A percentile compares a stretch with the other conserved stretches of the same genome.
These are phyloP conservation scores for Lippia alba DNA, from an alignment of 305 asterid species.

Conservation along the genomic window DNA sequence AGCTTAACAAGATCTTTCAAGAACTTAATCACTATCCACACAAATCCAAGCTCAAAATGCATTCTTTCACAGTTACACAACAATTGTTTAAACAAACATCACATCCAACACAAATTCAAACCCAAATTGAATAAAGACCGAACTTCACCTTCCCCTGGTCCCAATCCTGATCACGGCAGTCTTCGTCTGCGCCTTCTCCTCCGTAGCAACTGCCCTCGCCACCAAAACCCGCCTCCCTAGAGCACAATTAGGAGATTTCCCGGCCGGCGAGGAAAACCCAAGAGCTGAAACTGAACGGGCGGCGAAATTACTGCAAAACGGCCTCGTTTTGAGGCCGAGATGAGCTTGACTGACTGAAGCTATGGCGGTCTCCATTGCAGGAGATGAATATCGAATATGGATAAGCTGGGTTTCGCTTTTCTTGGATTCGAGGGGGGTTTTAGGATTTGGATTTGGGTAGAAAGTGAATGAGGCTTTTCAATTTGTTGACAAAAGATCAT, in stretches of 20 bases:
- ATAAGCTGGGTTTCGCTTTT: constrained; percentile 4
- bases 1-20: background rate
- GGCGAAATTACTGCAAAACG: constrained; percentile 32
- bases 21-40: background rate
- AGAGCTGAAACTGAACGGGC: constrained; percentile 45
- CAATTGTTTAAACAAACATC: background rate
- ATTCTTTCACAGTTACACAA: background rate
- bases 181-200: constrained; percentile 60
- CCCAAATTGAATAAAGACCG: background rate
- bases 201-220: constrained; percentile 61
- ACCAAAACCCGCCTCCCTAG: constrained; percentile 41
- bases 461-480: background rate
- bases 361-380: constrained; percentile 37
- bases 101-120: background rate
- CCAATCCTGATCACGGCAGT: constrained; percentile 90
- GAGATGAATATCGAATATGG: constrained; percentile 2
- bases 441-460: constrained; percentile 23
- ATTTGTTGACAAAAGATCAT: background rate
- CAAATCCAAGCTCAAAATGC: constrained; percentile 4
- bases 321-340: constrained; percentile 27
- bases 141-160: constrained; percentile 85
- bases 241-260: constrained; percentile 35
- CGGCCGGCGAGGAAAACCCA: constrained; percentile 38
- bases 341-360: constrained; percentile 45
- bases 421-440: constrained; percentile 12